A percentile compares a stretch with the other conserved stretches of the same genome.
These are phyloP conservation scores for Aspergillus cavernicola DNA, from an alignment of 495 filamentous ascomycete species.

Conservation along the genomic window DNA sequence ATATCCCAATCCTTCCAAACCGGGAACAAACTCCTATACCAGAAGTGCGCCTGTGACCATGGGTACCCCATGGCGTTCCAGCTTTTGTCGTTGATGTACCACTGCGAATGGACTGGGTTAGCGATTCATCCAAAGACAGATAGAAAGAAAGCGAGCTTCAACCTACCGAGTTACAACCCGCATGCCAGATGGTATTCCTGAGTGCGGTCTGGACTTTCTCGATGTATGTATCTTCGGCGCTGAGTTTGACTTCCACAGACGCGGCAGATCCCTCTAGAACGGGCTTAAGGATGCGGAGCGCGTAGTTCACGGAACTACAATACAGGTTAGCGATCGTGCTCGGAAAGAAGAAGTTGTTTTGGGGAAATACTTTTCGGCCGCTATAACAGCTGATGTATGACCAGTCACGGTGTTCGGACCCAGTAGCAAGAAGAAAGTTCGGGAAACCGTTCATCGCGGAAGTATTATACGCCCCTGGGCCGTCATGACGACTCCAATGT, in stretches of 20 bases:
- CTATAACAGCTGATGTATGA: slow-evolving; percentile 51
- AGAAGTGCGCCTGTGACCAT: slow-evolving; percentile 35
- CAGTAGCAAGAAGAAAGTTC: slow-evolving; percentile 55
- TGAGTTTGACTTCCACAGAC: slow-evolving; percentile 38
- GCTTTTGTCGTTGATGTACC: slow-evolving; percentile 28
- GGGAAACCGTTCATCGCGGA: slow-evolving; percentile 54
- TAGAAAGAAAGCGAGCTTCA: neutral
- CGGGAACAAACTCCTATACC: slow-evolving; percentile 33
- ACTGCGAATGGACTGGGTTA: slow-evolving; percentile 14
- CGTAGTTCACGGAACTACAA: slow-evolving; percentile 34
- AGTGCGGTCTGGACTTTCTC: slow-evolving; percentile 36
- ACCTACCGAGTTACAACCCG: slow-evolving; percentile 37
- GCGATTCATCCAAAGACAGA: neutral
- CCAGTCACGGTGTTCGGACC: slow-evolving; percentile 58
- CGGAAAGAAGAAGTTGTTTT: neutral
- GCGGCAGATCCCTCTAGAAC: slow-evolving; percentile 42
- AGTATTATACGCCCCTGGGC: slow-evolving; percentile 51
- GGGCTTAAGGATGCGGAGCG: slow-evolving; percentile 48
- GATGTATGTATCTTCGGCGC: slow-evolving; percentile 44
- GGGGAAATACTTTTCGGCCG: slow-evolving; percentile 40
- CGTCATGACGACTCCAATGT: slow-evolving; percentile 43
- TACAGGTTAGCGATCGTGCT: neutral
- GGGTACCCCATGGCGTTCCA: slow-evolving; percentile 51
- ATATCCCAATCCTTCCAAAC: slow-evolving; percentile 34
- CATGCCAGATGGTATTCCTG: slow-evolving; percentile 40